Evolutionary conservation across 169 alveolate genomes (phyloP), one percentile per base, ranked within the genome.

Genomic region (Plasmodium cynomolgi): DNA sequence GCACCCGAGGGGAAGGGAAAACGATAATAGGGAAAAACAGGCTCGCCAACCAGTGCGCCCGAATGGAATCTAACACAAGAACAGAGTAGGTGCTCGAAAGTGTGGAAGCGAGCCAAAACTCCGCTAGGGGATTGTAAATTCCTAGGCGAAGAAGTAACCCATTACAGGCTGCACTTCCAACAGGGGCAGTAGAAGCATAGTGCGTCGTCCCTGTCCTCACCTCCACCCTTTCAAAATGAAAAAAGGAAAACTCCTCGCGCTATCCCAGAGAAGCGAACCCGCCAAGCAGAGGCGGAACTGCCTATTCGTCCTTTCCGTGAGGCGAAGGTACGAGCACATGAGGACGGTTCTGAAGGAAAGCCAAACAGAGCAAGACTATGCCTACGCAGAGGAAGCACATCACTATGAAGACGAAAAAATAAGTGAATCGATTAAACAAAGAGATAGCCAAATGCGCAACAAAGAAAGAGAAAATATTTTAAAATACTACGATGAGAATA

Each of bases 401-500:
- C 41, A 85, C 17, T 3, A 3, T 41, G 29, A 34, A 7, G 47
- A 39, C 23, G 84, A 84, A 41, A 71, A 37, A 20, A 26, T 13
- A 26, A 73, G 54, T 3, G 26, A 34, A 7, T 5, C n/a, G 15
- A 5, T 44, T 81, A 15, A 29, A 26, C 39, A 50, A 17, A 39
- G 62, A 9, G 81, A 15, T 58, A 26, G 7, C 7, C 39, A 81
- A 9, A 50, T 31, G 56, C 33, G n/a, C 33, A 74, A 44, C 33
- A 33, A 74, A 15, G 79, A 23, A 81, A 23, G 31, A 81, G 68
- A 84, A 34, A 84, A 86, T 11, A 75, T 75, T 71, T 50, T 91
- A 39, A 71, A 72, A 11, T 81, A 91, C 29, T 83, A 81, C 44
- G 82, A 91, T 62, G 79, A 73, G 15, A 83, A 81, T 50, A 91